A percentile compares a stretch with the other conserved stretches of the same genome.
Conservation (phyloP, 805 yeast genomes). For the Wickerhamiella brachini region DNA sequence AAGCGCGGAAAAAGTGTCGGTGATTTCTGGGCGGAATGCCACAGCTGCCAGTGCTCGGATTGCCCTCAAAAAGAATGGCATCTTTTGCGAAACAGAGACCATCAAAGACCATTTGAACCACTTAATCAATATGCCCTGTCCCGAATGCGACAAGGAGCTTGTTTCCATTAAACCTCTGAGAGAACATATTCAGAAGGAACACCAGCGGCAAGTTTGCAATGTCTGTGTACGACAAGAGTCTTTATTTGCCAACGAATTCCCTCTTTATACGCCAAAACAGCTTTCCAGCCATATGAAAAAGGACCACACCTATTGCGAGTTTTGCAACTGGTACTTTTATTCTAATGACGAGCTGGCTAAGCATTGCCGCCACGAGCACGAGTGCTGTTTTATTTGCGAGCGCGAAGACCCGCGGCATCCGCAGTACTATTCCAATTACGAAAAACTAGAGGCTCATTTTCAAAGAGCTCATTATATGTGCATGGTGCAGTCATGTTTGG, state of each 20-base stretch:
- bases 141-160: slow-evolving; percentile 20
- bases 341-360: slow-evolving; percentile 73
- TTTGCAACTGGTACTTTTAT: slow-evolving; percentile 66
- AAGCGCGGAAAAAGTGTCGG: slow-evolving; percentile 36
- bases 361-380: slow-evolving; percentile 76
- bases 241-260: slow-evolving; percentile 61
- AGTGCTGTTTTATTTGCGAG: slow-evolving; percentile 83
- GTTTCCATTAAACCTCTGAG: slow-evolving; percentile 38
- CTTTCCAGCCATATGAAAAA: slow-evolving; percentile 53
- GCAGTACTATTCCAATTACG: slow-evolving; percentile 66
- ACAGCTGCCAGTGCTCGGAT: slow-evolving; percentile 18
- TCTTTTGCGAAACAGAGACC: slow-evolving; percentile 44
- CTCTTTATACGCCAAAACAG: slow-evolving; percentile 41
- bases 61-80: slow-evolving; percentile 30
- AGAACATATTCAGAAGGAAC: slow-evolving; percentile 50
- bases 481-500: slow-evolving; percentile 62
- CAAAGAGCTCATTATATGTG: slow-evolving; percentile 62
- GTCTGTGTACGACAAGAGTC: slow-evolving; percentile 67
- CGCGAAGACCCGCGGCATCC: slow-evolving; percentile 40
- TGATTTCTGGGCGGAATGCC: slow-evolving; percentile 39
- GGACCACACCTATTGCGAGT: slow-evolving; percentile 65
- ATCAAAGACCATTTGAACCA: slow-evolving; percentile 42
- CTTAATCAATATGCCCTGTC: slow-evolving; percentile 30
- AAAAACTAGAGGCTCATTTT: slow-evolving; percentile 64
- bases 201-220: slow-evolving; percentile 52